Percentiles rank a stretch among this genome's conserved stretches.
Conservation (phyloP, 306 rosid species). For the Sphenostylis stenocarpa region DNA sequence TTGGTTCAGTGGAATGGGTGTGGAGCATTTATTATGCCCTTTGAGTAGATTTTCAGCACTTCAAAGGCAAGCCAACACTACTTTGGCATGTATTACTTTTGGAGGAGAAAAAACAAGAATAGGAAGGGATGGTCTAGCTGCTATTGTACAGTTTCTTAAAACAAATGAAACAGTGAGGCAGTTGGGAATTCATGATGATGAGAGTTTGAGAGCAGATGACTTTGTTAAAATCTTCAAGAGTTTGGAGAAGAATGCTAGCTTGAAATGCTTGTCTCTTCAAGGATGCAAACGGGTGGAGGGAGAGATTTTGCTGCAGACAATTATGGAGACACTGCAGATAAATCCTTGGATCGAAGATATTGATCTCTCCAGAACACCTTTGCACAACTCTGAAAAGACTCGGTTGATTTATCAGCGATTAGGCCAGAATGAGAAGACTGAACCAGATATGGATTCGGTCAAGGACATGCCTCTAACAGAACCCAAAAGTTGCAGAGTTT, state of each 20-base stretch:
- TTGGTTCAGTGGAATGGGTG: conserved; percentile 64
- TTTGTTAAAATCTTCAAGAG: conserved; percentile 70
- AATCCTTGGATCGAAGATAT: conserved; percentile 97
- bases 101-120: conserved; percentile 86
- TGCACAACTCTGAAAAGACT: conserved; percentile 74
- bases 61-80: conserved; percentile 83
- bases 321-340: conserved; percentile 77
- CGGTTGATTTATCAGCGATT: conserved; percentile 63
- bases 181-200: conserved; percentile 75
- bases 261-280: conserved; percentile 68
- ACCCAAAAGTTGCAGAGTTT: conserved; percentile 87
- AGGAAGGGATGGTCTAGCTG: conserved; percentile 80
- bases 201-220: conserved; percentile 71
- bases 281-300: conserved; percentile 88
- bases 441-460: conserved; percentile 80
- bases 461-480: conserved; percentile 84
- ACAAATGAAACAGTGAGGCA: conserved; percentile 69
- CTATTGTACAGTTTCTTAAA: conserved; percentile 60
- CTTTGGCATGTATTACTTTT: conserved; percentile 61
- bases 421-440: conserved; percentile 84
- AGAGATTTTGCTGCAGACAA: conserved; percentile 62
- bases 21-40: conserved; percentile 89
- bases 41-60: conserved; percentile 81
- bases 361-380: conserved; percentile 81
- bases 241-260: conserved; percentile 82